Evolutionary conservation across 352 stramenopile species (phyloP).

Genomic region (Halophytophthora polymorphica): DNA sequence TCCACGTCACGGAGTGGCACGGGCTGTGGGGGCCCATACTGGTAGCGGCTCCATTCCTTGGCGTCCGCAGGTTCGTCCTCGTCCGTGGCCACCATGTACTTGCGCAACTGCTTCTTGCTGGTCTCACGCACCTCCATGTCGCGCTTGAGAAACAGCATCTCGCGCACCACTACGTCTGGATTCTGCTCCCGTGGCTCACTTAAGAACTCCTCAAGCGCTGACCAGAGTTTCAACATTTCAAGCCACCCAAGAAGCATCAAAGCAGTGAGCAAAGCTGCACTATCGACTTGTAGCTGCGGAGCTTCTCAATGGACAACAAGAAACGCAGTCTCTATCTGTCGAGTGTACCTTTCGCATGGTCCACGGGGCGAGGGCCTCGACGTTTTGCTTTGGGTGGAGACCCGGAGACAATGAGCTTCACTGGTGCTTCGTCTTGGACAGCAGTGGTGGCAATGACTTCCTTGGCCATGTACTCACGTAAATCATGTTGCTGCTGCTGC

Average conservation of each 20-base stretch:
- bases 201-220: conserved; percentile 52
- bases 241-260: neutral
- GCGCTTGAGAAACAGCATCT: conserved; percentile 59
- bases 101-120: conserved; percentile 51
- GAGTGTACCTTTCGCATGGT: conserved; percentile 47
- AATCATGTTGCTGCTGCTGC: conserved; percentile 34
- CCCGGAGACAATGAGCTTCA: neutral
- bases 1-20: conserved; percentile 49
- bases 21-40: conserved; percentile 38
- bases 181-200: conserved; percentile 38
- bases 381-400: conserved; percentile 20
- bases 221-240: no score
- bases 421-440: neutral
- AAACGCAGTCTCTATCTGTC: no score
- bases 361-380: conserved; percentile 36
- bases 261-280: neutral
- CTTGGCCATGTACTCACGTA: conserved; percentile 31
- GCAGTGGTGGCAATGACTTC: neutral
- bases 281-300: no score
- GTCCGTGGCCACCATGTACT: conserved; percentile 74
- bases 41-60: conserved; percentile 63
- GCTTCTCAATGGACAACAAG: neutral
- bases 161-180: conserved; percentile 29
- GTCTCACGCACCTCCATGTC: conserved; percentile 54
- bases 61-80: conserved; percentile 47